Base-by-base conservation (phyloP, 495 filamentous ascomycete species). In the Ramalina peruviana region DNA sequence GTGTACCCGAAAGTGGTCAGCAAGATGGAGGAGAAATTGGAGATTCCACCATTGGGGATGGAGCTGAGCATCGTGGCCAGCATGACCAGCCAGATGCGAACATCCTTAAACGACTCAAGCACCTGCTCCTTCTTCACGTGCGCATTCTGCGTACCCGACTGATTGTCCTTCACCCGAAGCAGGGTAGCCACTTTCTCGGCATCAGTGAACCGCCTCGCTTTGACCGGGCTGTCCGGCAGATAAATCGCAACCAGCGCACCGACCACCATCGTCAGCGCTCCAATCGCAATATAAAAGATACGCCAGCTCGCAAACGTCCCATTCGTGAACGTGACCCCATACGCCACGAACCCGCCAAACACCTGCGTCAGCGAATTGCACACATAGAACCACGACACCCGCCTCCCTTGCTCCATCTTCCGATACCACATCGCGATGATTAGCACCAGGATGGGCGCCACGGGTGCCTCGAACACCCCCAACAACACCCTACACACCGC, bases 341-440 rank as follows among this genome's bases (percentile, higher is more conserved):
- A 81, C 9, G 78, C 67, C 13, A 79, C 62, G 1, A 78, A 61
- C 11, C 75, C 73, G 38, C 74, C 74, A 36, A 75, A 68, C 40
- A 79, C 67, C 43, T 75, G 67, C 46, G 45, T 50, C 33, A 49
- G 33, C 49, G 49, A 52, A 40, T 53, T 46, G 36, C 36, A 40
- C 10, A 58, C 57, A 30, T 63, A 75, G 79, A 82, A 86, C 61
- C 81, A 83, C 0, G 79, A 78, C 0, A 83, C 79, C 0, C 74
- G 75, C 0, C 68, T 63, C 0, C 80, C 73, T 59, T 85, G 81
- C 52, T 86, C 80, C 44, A 80, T 71, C 10, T 80, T 72, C 40
- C 73, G 78, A 60, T 83, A 85, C 81, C 82, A 86, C 73, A 83
- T 83, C n/a, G 75, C 68, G 0, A 76, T 80, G 17, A 85, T 65